phyloP scores from a whole-genome alignment of 129 eudicot genomes.

The Gnaphalium uliginosum region DNA sequence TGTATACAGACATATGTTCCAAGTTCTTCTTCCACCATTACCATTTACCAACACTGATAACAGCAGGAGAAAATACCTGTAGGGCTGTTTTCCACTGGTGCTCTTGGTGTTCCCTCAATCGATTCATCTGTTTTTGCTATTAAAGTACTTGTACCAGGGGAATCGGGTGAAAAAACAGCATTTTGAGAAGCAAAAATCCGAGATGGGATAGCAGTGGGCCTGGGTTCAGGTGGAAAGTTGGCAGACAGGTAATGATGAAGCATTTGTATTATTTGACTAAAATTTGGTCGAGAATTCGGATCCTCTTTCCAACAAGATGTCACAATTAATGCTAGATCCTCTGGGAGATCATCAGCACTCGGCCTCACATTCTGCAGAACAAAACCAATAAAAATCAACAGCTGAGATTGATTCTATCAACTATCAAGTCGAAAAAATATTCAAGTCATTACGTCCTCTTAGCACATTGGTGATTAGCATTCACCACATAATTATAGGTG shows the following conservation, averaged over 20 bases:
- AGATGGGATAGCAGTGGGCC: slow-evolving; percentile 52
- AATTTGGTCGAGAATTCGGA: slow-evolving; percentile 74
- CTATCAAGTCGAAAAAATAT: not conserved
- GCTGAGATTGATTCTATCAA: slow-evolving; percentile 12
- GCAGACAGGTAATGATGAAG: slow-evolving; percentile 59
- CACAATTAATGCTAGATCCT: slow-evolving; percentile 72
- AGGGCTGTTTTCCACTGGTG: slow-evolving; percentile 41
- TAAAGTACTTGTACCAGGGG: slow-evolving; percentile 79
- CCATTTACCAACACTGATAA: slow-evolving; percentile 51
- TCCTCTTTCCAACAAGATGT: slow-evolving; percentile 92
- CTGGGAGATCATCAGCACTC: slow-evolving; percentile 74
- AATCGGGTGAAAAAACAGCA: slow-evolving; percentile 65
- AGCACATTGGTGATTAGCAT: slow-evolving; percentile 48
- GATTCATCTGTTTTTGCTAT: slow-evolving; percentile 53
- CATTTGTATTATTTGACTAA: slow-evolving; percentile 82
- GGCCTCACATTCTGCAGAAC: slow-evolving; percentile 73
- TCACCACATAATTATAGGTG: not conserved
- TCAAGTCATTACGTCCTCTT: not conserved
- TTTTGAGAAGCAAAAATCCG: slow-evolving; percentile 61
- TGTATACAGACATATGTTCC: slow-evolving; percentile 28
- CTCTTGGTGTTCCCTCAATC: slow-evolving; percentile 49
- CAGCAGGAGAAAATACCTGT: slow-evolving; percentile 66
- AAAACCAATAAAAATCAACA: slow-evolving; percentile 10
- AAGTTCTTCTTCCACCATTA: slow-evolving; percentile 20
- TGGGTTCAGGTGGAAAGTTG: slow-evolving; percentile 51